A percentile compares a stretch with the other conserved stretches of the same genome.
Conservation (phyloP, 1,284 basidiomycete species). For the Paramarasmius palmivorus region DNA sequence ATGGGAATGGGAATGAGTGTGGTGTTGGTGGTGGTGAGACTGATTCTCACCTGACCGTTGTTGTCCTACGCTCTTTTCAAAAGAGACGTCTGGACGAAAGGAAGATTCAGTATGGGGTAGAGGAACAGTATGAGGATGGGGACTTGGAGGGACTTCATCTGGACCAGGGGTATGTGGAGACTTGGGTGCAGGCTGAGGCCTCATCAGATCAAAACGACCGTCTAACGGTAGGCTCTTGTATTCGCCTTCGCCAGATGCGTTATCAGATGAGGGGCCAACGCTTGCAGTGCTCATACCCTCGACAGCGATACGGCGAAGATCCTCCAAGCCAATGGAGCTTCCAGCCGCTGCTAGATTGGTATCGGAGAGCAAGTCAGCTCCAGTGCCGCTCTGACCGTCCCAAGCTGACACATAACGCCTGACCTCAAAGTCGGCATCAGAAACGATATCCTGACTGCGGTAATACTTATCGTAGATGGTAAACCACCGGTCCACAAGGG, state of each 20-base stretch:
- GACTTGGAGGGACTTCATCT: constrained; percentile 47
- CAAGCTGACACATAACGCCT: constrained; percentile 74
- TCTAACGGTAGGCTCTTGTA: constrained; percentile 83
- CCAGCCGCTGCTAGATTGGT: constrained; percentile 19
- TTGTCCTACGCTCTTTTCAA: not conserved
- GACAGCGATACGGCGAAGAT: constrained; percentile 67
- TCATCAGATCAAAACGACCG: constrained; percentile 84
- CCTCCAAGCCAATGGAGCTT: constrained; percentile 59
- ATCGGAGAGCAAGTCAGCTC: constrained; percentile 28
- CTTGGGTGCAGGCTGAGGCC: constrained; percentile 39
- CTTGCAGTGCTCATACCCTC: constrained; percentile 48
- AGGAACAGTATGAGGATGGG: constrained; percentile 35
- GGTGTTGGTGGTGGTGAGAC: constrained; percentile 13
- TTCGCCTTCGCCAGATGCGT: constrained; percentile 54
- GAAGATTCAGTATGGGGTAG: constrained; percentile 28
- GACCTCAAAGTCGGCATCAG: constrained; percentile 60
- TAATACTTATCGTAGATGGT: constrained; percentile 87
- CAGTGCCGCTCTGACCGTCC: constrained; percentile 48
- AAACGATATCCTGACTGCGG: constrained; percentile 49
- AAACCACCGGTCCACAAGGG: constrained; percentile 89
- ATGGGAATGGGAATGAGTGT: constrained; percentile 24
- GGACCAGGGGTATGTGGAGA: constrained; percentile 58
- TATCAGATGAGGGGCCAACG: constrained; percentile 16
- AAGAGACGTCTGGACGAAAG: constrained; percentile 1
- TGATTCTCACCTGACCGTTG: constrained; percentile 6